Evolutionary conservation across 352 stramenopile genomes (phyloP).

Genomic region (Globisporangium viniferum): DNA sequence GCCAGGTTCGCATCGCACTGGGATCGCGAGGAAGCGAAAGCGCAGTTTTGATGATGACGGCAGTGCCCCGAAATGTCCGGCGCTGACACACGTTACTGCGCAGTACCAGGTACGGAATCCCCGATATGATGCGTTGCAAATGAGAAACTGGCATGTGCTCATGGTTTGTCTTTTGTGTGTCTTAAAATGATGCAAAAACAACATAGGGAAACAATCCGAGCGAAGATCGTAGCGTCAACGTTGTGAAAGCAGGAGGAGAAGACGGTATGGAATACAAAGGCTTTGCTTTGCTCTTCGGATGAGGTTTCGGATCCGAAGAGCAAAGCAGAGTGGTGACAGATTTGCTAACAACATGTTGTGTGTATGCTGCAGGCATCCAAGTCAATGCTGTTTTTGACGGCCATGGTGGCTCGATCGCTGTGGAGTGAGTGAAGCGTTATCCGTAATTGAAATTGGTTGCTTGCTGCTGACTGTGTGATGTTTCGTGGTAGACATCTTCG

Average conservation of each 20-base stretch:
- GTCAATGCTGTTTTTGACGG: conserved; percentile 66
- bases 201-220: conserved; percentile 53
- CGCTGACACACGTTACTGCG: conserved; percentile 38
- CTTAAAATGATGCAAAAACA: neutral
- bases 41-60: conserved; percentile 18
- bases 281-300: neutral
- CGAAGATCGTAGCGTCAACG: conserved; percentile 65
- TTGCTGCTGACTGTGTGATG: neutral
- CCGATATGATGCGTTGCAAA: neutral
- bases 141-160: no score
- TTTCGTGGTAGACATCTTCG: conserved; percentile 27
- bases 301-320: neutral
- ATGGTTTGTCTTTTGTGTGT: neutral
- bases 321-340: neutral
- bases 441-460: neutral
- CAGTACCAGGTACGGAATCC: conserved; percentile 50
- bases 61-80: conserved; percentile 1
- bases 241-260: conserved; percentile 31
- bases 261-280: conserved; percentile 21
- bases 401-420: conserved; percentile 59
- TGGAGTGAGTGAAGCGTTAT: conserved; percentile 40
- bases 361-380: conserved; percentile 29
- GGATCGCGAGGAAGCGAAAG: conserved; percentile 2
- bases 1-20: neutral
- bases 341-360: neutral